Percentiles rank a stretch among this genome's conserved stretches.
Evolutionary conservation across 129 eudicot species (phyloP).

Genomic region (Flaveria linearis): DNA sequence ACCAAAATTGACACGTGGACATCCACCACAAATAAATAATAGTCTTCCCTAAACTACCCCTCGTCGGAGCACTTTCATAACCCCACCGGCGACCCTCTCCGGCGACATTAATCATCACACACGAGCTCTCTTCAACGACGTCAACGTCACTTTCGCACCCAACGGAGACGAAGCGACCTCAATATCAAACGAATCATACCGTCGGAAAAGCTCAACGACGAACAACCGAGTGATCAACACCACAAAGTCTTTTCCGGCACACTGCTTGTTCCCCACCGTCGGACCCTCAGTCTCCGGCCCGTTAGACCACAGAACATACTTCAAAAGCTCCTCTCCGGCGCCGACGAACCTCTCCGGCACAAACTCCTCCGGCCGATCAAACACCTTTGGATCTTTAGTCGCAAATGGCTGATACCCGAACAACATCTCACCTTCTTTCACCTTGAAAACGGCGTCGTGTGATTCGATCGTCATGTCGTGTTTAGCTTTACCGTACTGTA

Average conservation of each 20-base stretch:
- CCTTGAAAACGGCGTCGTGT: slow-evolving; percentile 72
- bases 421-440: slow-evolving; percentile 82
- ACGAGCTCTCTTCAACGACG: slow-evolving; percentile 66
- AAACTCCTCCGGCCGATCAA: slow-evolving; percentile 80
- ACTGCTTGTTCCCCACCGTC: slow-evolving; percentile 66
- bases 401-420: slow-evolving; percentile 94
- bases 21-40: not conserved
- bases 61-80: slow-evolving; percentile 3
- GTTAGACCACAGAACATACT: slow-evolving; percentile 81
- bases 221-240: slow-evolving; percentile 70
- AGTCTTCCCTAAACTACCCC: slow-evolving; percentile 18
- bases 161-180: slow-evolving; percentile 47
- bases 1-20: not conserved
- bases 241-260: slow-evolving; percentile 93
- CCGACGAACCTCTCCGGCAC: slow-evolving; percentile 83
- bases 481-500: slow-evolving; percentile 75
- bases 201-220: slow-evolving; percentile 62
- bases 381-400: slow-evolving; percentile 71
- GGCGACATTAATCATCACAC: slow-evolving; percentile 28
- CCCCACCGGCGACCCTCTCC: not conserved
- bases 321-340: slow-evolving; percentile 64
- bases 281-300: slow-evolving; percentile 79
- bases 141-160: slow-evolving; percentile 54
- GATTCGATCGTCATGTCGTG: slow-evolving; percentile 63
- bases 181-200: slow-evolving; percentile 78